Base-by-base conservation (phyloP, 1,284 basidiomycete species). In the Melanopsichium pennsylvanicum region DNA sequence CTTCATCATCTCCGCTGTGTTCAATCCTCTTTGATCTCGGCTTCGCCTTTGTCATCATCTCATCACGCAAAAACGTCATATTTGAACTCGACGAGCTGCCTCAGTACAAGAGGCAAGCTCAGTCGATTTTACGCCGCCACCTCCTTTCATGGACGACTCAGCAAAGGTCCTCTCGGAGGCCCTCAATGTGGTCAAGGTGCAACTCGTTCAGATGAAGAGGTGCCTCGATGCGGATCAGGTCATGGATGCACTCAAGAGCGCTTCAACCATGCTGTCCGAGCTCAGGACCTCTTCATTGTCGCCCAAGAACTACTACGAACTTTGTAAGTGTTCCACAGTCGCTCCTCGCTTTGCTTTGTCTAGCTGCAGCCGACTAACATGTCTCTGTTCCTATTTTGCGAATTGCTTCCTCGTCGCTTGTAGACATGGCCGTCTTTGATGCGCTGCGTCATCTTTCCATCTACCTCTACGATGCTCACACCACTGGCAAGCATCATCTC, bases 191-290 rank as follows among this genome's bases (percentile, higher is more conserved):
- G 77, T 81, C 73, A 79, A 80, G 68, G 72, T 81, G 25, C 78
- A 81, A 50, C 57, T 75, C 31, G 75, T 76, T 27, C 79, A 81
- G 61, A 74, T 81, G 70, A 77, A 79, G 56, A 58, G 78, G 40
- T 78, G 73, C 38, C 64, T 78, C 21, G 79, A 81, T 41, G 61
- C 71, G 5, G 78, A 81, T 52, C 73, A 75, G 33, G 74, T 81
- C 22, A 81, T 81, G 79, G 79, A 81, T 48, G 79, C 78, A 13
- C 72, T 81, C 50, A 81, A 81, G 46, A 62, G 75, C 36, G 78
- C 76, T 11, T 76, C 76, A 11, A 80, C 78, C 25, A 80, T 81
- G 79, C 62, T 80, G 10, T 66, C 61, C 27, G 79, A 81, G 60
- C 66, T 81, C 22, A 62, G 79, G 21, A 73, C 79, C 13, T 79